A percentile compares a stretch with the other conserved stretches of the same genome.
Conservation (phyloP, 1,284 basidiomycete species). For the Megacollybia platyphylla region DNA sequence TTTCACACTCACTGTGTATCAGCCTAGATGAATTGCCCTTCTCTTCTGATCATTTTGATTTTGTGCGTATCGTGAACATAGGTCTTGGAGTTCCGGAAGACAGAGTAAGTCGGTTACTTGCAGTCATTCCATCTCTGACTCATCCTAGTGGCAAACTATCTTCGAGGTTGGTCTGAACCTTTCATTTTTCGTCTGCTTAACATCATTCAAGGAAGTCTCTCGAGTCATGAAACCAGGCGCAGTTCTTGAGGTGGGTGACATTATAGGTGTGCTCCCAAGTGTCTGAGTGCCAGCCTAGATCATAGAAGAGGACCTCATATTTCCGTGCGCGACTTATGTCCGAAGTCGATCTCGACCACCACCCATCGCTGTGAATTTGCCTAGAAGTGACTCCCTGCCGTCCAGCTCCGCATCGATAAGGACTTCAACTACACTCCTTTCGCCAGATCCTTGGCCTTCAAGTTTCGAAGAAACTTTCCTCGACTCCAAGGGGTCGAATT, state of each 20-base stretch:
- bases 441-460: conserved; percentile 4
- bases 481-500: neutral
- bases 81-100: conserved; percentile 62
- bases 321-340: conserved; percentile 35
- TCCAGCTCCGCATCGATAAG: conserved; percentile 4
- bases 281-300: conserved; percentile 23
- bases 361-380: conserved; percentile 10
- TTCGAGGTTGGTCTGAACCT: conserved; percentile 25
- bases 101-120: conserved; percentile 25
- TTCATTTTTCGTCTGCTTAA: conserved; percentile 8
- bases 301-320: conserved; percentile 61
- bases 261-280: neutral
- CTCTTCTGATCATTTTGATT: conserved; percentile 40
- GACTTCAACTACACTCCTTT: conserved; percentile 4
- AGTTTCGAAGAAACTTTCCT: conserved; percentile 4
- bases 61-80: conserved; percentile 47
- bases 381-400: conserved; percentile 9
- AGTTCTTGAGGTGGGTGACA: conserved; percentile 41
- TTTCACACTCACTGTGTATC: conserved; percentile 4
- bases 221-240: conserved; percentile 51
- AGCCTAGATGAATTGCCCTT: conserved; percentile 58
- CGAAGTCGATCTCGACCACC: conserved; percentile 12
- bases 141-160: conserved; percentile 33
- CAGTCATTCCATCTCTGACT: conserved; percentile 1
- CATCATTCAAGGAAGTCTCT: conserved; percentile 38